Conservation (phyloP, 208 protist genomes). For the Leptomonas pyrrhocoris region DNA sequence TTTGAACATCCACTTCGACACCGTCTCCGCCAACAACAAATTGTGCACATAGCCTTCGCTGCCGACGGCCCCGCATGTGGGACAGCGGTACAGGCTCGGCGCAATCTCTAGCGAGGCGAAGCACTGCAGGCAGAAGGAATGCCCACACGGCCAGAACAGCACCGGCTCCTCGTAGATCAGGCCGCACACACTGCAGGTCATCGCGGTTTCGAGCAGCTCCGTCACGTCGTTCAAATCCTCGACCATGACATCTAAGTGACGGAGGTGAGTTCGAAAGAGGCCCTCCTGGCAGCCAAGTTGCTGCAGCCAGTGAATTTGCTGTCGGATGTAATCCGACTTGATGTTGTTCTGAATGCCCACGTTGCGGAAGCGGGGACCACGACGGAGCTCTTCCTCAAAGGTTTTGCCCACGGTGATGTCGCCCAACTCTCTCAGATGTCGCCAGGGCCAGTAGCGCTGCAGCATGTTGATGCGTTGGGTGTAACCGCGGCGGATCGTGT, state of each 20-base stretch:
- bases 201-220: slow-evolving; percentile 70
- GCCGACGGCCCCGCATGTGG: slow-evolving; percentile 83
- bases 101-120: slow-evolving; percentile 84
- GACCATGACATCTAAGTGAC: slow-evolving; percentile 69
- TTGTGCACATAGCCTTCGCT: slow-evolving; percentile 90
- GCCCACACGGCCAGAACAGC: slow-evolving; percentile 87
- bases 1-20: slow-evolving; percentile 93
- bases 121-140: slow-evolving; percentile 81
- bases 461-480: slow-evolving; percentile 80
- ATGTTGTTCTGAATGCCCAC: slow-evolving; percentile 87
- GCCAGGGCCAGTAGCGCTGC: slow-evolving; percentile 88
- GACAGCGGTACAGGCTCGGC: slow-evolving; percentile 83
- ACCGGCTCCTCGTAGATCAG: slow-evolving; percentile 86
- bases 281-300: slow-evolving; percentile 59
- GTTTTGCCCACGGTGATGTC: slow-evolving; percentile 73
- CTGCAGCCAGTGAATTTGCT: slow-evolving; percentile 82
- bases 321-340: slow-evolving; percentile 71
- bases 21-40: slow-evolving; percentile 74
- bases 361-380: slow-evolving; percentile 80
- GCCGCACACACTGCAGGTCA: slow-evolving; percentile 80
- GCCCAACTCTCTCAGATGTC: slow-evolving; percentile 79
- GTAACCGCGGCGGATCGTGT: slow-evolving; percentile 65
- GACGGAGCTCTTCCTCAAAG: slow-evolving; percentile 81
- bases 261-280: slow-evolving; percentile 64
- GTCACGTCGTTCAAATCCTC: slow-evolving; percentile 87